Evolutionary conservation across 805 yeast species (phyloP), one percentile per base, ranked within the genome.

Genomic region (Ogataea nitratoaversa): DNA sequence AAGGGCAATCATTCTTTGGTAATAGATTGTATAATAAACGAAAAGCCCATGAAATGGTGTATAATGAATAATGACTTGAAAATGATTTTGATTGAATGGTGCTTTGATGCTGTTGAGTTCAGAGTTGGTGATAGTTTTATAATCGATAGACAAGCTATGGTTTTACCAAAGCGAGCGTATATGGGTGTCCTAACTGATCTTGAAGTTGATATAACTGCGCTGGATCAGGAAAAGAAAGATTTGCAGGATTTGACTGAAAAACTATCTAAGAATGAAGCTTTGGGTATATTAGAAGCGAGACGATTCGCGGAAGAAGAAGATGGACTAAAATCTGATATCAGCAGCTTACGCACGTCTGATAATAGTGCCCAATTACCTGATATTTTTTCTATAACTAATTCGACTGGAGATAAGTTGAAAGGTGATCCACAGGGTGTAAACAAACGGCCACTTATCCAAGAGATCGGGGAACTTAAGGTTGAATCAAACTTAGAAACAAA

Each of bases 21-120:
- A 2, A 78, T 78, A 52, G 96, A 89, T 59, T 89, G 96, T 60
- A 79, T 90, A 35, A 74, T 88, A 42, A 79, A 86, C 55, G 70
- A 76, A 8, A 63, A 63, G 27, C 78, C 89, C 36, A 71, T 81
- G 64, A 63, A 66, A 32, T 81, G 90, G 82, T 71, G 81, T 24
- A 67, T 74, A 32, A 50, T 71, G 30, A 82, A 81, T 47, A 49
- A 63, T 1, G 84, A 84, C 37, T 67, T 88, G 40, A 68, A 78
- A 43, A 70, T 78, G 34, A 81, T 88, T 12, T 57, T 86, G 36
- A 74, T 84, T 6, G 95, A 87, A 56, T 87, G 95, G 84, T 82
- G 95, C 52, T 58, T 88, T 30, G 95, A 87, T 54, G 74, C 89
- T 9, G 78, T 85, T 3, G 96, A 87, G 56, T 56, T 52, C 31